Evolutionary conservation across 2,329 filamentous ascomycete genomes (phyloP), one percentile per base, ranked within the genome.

Genomic region (Blastomyces silverae): DNA sequence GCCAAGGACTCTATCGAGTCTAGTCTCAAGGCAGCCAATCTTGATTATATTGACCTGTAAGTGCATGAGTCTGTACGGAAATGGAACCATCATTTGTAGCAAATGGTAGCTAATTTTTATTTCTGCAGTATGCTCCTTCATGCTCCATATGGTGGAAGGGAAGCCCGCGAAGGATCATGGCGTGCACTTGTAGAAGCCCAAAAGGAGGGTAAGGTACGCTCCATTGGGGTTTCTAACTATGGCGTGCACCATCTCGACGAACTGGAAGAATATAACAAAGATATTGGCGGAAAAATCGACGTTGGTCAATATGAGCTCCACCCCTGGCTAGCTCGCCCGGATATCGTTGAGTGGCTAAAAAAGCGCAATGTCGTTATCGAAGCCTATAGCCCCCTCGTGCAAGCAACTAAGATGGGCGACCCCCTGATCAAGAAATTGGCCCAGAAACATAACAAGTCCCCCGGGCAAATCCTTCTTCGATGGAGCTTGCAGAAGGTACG

Each of bases 231-330:
- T 11, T 78, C 76, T 28, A 79, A 79, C 68, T 79, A 73, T 63
- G 71, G 71, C 15, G 71, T 79, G n/a, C 71, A 74, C 65, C 76
- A 79, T 48, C 73, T 79, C 1, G 71, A 79, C 22, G 77, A 79
- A 65, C 66, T 78, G 50, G 76, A 79, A 63, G 73, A 71, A 61
- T 78, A 79, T 65, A 79, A 76, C 65, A 72, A 74, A 66, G 70
- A 69, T 37, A 72, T 69, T 56, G 84, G 83, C 3, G 90, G 90
- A 31, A 80, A 90, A 52, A 83, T 96, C 71, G 89, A 87, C 66
- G 89, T 96, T 48, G 92, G 91, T 52, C 92, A 96, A 77, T 91
- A 89, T 77, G 92, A 97, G 78, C 79, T 97, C 13, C 92, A 97
- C 76, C 92, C 92, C 0, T 97, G 91, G 92, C 85, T 92, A 53